These are phyloP conservation scores for Spathaspora sp. DNA, from an alignment of 805 yeast genomes.

Conservation along the genomic window DNA sequence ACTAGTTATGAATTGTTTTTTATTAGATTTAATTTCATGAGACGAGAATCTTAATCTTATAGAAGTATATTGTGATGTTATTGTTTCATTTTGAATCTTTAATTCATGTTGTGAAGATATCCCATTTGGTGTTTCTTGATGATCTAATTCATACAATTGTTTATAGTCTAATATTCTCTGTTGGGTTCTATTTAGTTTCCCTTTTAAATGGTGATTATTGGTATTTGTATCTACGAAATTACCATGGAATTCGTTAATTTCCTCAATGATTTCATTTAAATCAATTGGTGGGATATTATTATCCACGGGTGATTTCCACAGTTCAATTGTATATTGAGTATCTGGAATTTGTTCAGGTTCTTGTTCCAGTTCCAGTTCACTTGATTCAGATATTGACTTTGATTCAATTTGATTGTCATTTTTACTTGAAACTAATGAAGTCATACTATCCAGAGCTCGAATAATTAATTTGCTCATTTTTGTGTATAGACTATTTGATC, in stretches of 20 bases:
- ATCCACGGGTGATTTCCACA: slow-evolving; percentile 3
- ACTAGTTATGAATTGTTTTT: neutral
- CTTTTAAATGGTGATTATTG: neutral
- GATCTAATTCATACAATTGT: slow-evolving; percentile 15
- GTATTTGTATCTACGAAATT: slow-evolving; percentile 19
- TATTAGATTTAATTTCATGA: neutral
- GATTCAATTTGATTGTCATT: neutral
- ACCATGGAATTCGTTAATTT: slow-evolving; percentile 27
- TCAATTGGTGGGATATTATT: slow-evolving; percentile 1
- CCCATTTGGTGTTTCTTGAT: slow-evolving; percentile 7
- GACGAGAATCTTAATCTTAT: slow-evolving; percentile 31
- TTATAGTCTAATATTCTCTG: slow-evolving; percentile 32
- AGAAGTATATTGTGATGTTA: slow-evolving; percentile 32
- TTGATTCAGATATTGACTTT: neutral
- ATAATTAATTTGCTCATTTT: slow-evolving; percentile 13
- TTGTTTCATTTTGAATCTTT: slow-evolving; percentile 35
- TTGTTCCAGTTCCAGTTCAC: slow-evolving; percentile 9
- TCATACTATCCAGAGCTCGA: slow-evolving; percentile 15
- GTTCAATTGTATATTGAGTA: slow-evolving; percentile 6
- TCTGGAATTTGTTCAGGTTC: neutral
- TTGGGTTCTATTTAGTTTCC: slow-evolving; percentile 26
- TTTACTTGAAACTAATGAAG: slow-evolving; percentile 3
- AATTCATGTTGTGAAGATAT: slow-evolving; percentile 14
- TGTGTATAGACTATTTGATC: slow-evolving; percentile 7
- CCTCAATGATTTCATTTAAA: slow-evolving; percentile 17